Conservation (phyloP, 202 grass and related monocot species). For the Sporobolus alterniflorus region DNA sequence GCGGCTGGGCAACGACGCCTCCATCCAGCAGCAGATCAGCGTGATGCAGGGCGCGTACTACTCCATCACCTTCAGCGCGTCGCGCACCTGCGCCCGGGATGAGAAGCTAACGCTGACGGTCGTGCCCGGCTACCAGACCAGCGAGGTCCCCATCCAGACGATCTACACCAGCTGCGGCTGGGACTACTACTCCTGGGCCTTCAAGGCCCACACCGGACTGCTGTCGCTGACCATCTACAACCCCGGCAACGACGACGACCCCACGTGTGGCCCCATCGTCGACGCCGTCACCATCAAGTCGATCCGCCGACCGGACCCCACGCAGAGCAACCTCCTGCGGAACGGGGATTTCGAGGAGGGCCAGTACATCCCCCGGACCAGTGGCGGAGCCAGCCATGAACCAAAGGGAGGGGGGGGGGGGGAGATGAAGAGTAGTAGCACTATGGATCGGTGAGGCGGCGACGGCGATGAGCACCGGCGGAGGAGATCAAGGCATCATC, state of each 20-base stretch:
- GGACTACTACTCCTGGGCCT: slow-evolving; percentile 86
- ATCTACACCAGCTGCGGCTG: slow-evolving; percentile 76
- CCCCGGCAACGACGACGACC: slow-evolving; percentile 55
- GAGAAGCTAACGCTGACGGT: slow-evolving; percentile 66
- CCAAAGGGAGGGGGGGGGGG: too few relatives aligned
- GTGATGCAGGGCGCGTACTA: slow-evolving; percentile 51
- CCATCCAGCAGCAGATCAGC: slow-evolving; percentile 53
- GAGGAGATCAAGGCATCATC: too few relatives aligned
- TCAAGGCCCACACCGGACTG: slow-evolving; percentile 27
- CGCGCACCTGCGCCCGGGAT: slow-evolving; percentile 74
- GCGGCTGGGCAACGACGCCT: slow-evolving; percentile 82
- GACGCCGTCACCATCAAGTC: slow-evolving; percentile 60
- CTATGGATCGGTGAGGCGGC: too few relatives aligned
- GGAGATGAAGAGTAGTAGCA: too few relatives aligned
- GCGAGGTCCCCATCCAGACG: slow-evolving; percentile 70
- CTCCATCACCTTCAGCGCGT: slow-evolving; percentile 74
- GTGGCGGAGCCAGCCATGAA: too few relatives aligned
- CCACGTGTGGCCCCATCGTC: slow-evolving; percentile 69
- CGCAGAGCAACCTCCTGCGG: slow-evolving; percentile 55
- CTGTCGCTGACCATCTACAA: slow-evolving; percentile 67
- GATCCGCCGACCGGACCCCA: slow-evolving; percentile 31
- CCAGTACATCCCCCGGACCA: slow-evolving; percentile 63
- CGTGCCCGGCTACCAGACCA: slow-evolving; percentile 28
- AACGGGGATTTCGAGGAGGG: slow-evolving; percentile 94
- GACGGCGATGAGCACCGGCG: too few relatives aligned